phyloP scores from a whole-genome alignment of 352 stramenopile genomes.

The Globisporangium nagaii region DNA sequence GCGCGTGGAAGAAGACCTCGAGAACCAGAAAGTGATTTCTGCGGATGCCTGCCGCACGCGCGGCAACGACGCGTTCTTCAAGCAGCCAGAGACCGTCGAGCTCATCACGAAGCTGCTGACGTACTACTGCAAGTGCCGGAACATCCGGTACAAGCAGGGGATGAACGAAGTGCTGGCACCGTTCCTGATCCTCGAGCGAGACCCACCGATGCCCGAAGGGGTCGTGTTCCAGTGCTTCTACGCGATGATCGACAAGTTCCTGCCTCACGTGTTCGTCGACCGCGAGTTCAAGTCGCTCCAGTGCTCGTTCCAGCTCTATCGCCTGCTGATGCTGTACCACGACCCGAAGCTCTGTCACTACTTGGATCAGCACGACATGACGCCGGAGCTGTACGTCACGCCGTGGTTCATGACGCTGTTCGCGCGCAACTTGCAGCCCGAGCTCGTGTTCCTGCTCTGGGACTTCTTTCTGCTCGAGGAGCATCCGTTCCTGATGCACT shows the following conservation, averaged over 20 bases:
- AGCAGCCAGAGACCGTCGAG: conserved; percentile 65
- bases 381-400: conserved; percentile 90
- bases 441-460: conserved; percentile 84
- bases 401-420: conserved; percentile 95
- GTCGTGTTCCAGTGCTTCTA: conserved; percentile 87
- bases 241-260: conserved; percentile 84
- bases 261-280: conserved; percentile 87
- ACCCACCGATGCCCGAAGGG: conserved; percentile 39
- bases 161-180: conserved; percentile 94
- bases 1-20: conserved; percentile 75
- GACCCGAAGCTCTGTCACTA: conserved; percentile 84
- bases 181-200: conserved; percentile 77
- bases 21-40: conserved; percentile 89
- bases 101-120: conserved; percentile 84
- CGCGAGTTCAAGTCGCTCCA: conserved; percentile 89
- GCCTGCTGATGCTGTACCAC: conserved; percentile 89
- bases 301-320: conserved; percentile 90
- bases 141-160: conserved; percentile 90
- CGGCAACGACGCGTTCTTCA: conserved; percentile 72
- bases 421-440: conserved; percentile 65
- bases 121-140: conserved; percentile 91
- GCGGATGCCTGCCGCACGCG: conserved; percentile 85
- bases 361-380: conserved; percentile 90
- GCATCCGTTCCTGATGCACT: conserved; percentile 86
- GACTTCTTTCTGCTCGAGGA: conserved; percentile 89